Evolutionary conservation across 1,284 basidiomycete genomes (phyloP).

Genomic region (Boletus mariae): DNA sequence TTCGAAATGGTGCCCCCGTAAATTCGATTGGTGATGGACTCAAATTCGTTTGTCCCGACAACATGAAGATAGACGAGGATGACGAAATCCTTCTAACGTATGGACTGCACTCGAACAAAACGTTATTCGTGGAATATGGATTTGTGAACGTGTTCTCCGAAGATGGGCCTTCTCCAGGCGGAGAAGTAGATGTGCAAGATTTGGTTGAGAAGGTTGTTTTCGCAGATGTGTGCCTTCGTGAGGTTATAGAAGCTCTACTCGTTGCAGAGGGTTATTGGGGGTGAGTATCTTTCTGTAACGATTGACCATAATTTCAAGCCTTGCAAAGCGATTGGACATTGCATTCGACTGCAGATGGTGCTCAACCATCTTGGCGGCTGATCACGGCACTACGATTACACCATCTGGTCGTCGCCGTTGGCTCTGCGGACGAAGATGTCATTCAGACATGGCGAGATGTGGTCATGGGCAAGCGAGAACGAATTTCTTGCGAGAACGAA

Average conservation of each 20-base stretch:
- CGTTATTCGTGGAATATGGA: conserved; percentile 81
- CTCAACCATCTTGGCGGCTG: conserved; percentile 73
- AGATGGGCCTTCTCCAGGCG: conserved; percentile 31
- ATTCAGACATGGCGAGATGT: conserved; percentile 56
- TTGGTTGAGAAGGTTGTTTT: conserved; percentile 50
- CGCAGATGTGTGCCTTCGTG: conserved; percentile 36
- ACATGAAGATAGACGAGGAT: conserved; percentile 40
- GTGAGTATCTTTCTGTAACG: conserved; percentile 39
- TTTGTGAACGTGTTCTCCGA: conserved; percentile 51
- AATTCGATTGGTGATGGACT: conserved; percentile 44
- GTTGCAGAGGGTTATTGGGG: conserved; percentile 69
- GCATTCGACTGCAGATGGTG: conserved; percentile 53
- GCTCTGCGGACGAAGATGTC: conserved; percentile 26
- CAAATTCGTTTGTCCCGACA: conserved; percentile 50
- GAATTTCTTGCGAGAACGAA: conserved; percentile 50
- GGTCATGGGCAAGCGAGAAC: conserved; percentile 41
- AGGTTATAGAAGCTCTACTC: conserved; percentile 49
- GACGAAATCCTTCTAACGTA: conserved; percentile 75
- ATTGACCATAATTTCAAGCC: neutral
- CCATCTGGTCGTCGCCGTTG: conserved; percentile 36
- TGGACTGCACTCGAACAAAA: conserved; percentile 69
- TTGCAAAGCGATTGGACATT: conserved; percentile 64
- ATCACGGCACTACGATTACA: conserved; percentile 68
- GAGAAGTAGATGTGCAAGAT: conserved; percentile 64
- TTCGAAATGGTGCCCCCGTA: conserved; percentile 37